Evolutionary conservation across 768 basidiomycete species (phyloP).

Genomic region (Leucocoprinus birnbaumii): DNA sequence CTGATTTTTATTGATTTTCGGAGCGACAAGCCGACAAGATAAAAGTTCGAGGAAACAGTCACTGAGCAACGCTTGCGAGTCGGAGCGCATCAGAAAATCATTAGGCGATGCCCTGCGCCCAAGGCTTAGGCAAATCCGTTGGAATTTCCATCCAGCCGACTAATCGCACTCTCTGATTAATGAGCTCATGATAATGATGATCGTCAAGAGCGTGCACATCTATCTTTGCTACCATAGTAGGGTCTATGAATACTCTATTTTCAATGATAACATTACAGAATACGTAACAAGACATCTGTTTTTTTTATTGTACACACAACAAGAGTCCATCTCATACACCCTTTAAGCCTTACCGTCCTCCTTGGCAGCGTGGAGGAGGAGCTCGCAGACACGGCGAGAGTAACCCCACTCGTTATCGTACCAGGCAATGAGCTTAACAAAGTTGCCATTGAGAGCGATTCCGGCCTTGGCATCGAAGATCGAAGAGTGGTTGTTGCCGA

Average conservation of each 20-base stretch:
- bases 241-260: conserved; percentile 5
- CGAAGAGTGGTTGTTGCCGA: conserved; percentile 74
- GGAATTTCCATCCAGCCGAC: too few relatives aligned
- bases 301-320: neutral
- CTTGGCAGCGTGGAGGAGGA: conserved; percentile 77
- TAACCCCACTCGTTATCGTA: conserved; percentile 97
- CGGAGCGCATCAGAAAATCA: too few relatives aligned
- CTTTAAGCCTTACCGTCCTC: conserved; percentile 50
- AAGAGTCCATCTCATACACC: neutral
- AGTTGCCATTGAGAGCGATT: conserved; percentile 87
- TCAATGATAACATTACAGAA: conserved; percentile 1
- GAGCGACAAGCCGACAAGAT: neutral
- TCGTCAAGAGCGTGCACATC: too few relatives aligned
- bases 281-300: conserved; percentile 4
- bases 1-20: neutral
- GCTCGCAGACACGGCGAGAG: conserved; percentile 89
- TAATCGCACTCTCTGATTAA: too few relatives aligned
- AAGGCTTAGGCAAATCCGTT: too few relatives aligned
- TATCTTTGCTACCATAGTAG: too few relatives aligned
- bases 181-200: too few relatives aligned
- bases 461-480: conserved; percentile 95
- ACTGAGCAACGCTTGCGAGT: too few relatives aligned
- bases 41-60: too few relatives aligned
- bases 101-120: too few relatives aligned
- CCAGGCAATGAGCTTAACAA: conserved; percentile 97